These are phyloP conservation scores for Dalbergia oliveri DNA, from an alignment of 306 rosid genomes.

Conservation along the genomic window DNA sequence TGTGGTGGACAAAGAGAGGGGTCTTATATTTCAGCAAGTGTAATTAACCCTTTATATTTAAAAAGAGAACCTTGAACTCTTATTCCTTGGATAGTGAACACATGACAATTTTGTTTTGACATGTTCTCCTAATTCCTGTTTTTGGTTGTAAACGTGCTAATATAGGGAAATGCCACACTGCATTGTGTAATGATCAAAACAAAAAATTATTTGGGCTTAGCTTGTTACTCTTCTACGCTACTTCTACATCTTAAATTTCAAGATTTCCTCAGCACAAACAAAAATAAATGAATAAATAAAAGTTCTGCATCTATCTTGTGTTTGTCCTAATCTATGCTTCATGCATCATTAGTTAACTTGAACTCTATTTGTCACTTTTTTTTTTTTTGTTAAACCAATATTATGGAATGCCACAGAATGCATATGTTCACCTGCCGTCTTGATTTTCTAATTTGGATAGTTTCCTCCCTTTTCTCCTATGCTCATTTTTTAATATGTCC, in stretches of 20 bases:
- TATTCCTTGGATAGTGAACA: neutral
- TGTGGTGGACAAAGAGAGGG: too few relatives aligned
- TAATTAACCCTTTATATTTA: too few relatives aligned
- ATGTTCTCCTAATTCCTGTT: neutral
- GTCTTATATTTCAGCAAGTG: too few relatives aligned
- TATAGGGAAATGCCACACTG: neutral
- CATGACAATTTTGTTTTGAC: slow-evolving; percentile 3
- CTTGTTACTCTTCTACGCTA: neutral
- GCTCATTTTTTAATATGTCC: neutral
- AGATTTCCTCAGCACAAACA: neutral
- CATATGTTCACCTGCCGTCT: slow-evolving; percentile 1
- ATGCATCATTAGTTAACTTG: slow-evolving; percentile 6
- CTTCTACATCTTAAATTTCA: neutral
- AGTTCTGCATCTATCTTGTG: neutral
- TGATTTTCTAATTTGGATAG: slow-evolving; percentile 9
- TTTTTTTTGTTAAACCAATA: slow-evolving; percentile 5
- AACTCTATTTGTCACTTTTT: slow-evolving; percentile 24
- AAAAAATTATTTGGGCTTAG: neutral
- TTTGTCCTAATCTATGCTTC: neutral
- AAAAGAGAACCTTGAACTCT: neutral
- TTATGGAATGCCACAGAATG: slow-evolving; percentile 14
- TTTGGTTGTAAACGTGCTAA: neutral
- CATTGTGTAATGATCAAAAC: neutral
- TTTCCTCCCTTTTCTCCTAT: slow-evolving; percentile 9
- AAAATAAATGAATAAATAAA: neutral